These are phyloP conservation scores for Schoenoplectus tabernaemontani DNA, from an alignment of 202 grass and related monocot genomes.

Conservation along the genomic window DNA sequence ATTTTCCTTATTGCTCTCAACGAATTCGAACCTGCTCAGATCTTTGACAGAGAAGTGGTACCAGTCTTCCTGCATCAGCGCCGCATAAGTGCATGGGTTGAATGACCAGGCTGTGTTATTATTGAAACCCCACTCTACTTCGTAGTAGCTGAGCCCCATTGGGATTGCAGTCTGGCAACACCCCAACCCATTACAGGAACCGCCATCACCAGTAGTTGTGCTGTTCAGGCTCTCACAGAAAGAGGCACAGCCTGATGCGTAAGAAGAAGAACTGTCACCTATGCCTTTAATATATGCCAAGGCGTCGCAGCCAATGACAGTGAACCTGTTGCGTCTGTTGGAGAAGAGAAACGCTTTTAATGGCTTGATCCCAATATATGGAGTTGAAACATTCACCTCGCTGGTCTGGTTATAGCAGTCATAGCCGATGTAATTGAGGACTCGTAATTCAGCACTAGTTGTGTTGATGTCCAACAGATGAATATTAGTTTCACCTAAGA, in stretches of 20 bases:
- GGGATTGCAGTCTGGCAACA: conserved; percentile 51
- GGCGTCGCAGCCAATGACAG: conserved; percentile 34
- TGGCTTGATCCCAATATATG: background rate
- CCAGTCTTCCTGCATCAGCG: conserved; percentile 32
- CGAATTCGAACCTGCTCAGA: background rate
- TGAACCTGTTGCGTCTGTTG: conserved; percentile 38
- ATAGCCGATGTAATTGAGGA: conserved; percentile 13
- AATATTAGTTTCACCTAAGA: background rate
- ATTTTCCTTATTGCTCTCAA: conserved; percentile 5
- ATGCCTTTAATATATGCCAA: conserved; percentile 7
- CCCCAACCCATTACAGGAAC: conserved; percentile 36
- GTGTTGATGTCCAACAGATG: conserved; percentile 24
- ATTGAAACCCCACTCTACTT: background rate
- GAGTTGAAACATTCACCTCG: background rate
- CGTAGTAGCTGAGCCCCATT: conserved; percentile 15
- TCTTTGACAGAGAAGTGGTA: conserved; percentile 34
- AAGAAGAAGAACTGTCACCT: background rate
- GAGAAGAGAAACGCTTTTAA: conserved; percentile 31
- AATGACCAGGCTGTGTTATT: conserved; percentile 9
- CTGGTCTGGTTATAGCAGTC: conserved; percentile 21
- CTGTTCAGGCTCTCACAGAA: conserved; percentile 19
- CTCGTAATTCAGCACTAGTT: background rate
- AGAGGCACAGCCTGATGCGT: conserved; percentile 22
- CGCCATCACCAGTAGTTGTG: background rate
- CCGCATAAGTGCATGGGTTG: background rate